Evolutionary conservation across 2,329 filamentous ascomycete species (phyloP), one percentile per base, ranked within the genome.

Genomic region (Aspergillus ruber): DNA sequence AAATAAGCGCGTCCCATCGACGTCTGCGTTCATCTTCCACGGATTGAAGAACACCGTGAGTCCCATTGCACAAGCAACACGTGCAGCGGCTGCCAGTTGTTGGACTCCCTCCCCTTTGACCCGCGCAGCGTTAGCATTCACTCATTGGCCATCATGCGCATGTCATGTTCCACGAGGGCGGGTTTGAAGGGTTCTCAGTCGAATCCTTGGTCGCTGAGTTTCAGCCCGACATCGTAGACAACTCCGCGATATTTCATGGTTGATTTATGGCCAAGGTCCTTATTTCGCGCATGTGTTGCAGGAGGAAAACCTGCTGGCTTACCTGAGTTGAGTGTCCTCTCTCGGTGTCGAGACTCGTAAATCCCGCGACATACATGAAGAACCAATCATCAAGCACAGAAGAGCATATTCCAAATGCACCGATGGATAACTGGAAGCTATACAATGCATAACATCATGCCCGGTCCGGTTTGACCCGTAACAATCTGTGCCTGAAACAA

Each of bases 221-320:
- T 51, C 7, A 54, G 49, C 2, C 51, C 51, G 40, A 54, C 49
- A 32, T 52, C 51, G 36, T 50, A 51, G 15, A 54, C 51, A 33
- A 50, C 49, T 1, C 49, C 51, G 25, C 47, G 36, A 29, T 53
- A 50, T 9, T 51, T 54, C 51, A 54, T 54, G 35, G 36, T 33
- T 29, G 10, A 29, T 10, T 29, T 12, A 29, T 29, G 25, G 25
- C 4, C 25, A 12, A 29, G 4, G 10, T 12, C 4, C 3, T 1
- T 1, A 21, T 21, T 29, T 12, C 12, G 25, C 25, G 10, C 9
- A 29, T 29, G 10, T 12, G 25, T 29, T 29, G 25, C 10, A 29
- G 25, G 25, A 12, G 25, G 9, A 29, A 10, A 4, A 29, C 25
- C 10, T 29, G 25, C 10, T 12, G 25, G 4, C 5, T 21, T 21